These are phyloP conservation scores for Picochlorum sp. DNA, from an alignment of 139 green algal genomes.

Conservation along the genomic window DNA sequence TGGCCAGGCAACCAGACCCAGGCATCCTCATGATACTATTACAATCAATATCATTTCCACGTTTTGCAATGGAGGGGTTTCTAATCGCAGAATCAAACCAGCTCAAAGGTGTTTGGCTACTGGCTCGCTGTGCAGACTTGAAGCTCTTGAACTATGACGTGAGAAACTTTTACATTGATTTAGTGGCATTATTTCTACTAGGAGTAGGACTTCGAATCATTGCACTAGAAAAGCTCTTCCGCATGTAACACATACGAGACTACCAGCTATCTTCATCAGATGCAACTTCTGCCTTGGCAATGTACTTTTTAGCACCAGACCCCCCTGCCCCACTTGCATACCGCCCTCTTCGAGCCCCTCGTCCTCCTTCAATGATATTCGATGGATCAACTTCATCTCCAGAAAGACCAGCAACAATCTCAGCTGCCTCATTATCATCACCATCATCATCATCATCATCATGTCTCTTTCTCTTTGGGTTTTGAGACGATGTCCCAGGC, in stretches of 20 bases:
- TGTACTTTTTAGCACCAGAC: conserved; percentile 12
- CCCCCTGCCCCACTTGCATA: neutral
- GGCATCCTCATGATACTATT: conserved; percentile 10
- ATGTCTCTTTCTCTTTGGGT: conserved; percentile 10
- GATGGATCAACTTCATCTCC: conserved; percentile 33
- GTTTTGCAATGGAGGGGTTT: conserved; percentile 44
- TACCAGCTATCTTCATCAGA: conserved; percentile 40
- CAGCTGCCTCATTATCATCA: conserved; percentile 1
- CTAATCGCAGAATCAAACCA: conserved; percentile 40
- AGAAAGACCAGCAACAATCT: conserved; percentile 18
- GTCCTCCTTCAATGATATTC: conserved; percentile 23
- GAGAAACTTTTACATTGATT: conserved; percentile 26
- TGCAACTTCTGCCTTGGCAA: conserved; percentile 19
- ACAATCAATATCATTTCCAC: conserved; percentile 35
- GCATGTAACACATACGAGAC: neutral
- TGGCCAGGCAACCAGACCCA: conserved; percentile 27
- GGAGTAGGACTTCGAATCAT: conserved; percentile 10
- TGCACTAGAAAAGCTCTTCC: neutral
- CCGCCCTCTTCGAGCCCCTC: conserved; percentile 16
- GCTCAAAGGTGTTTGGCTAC: conserved; percentile 44
- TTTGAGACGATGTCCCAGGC: conserved; percentile 8
- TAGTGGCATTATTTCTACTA: conserved; percentile 25
- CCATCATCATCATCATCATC: neutral
- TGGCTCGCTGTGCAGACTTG: conserved; percentile 50
- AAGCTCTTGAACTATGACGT: conserved; percentile 32